A percentile compares a stretch with the other conserved stretches of the same genome.
phyloP scores from a whole-genome alignment of 2,329 filamentous ascomycete genomes.

The Sclerotinia minor region DNA sequence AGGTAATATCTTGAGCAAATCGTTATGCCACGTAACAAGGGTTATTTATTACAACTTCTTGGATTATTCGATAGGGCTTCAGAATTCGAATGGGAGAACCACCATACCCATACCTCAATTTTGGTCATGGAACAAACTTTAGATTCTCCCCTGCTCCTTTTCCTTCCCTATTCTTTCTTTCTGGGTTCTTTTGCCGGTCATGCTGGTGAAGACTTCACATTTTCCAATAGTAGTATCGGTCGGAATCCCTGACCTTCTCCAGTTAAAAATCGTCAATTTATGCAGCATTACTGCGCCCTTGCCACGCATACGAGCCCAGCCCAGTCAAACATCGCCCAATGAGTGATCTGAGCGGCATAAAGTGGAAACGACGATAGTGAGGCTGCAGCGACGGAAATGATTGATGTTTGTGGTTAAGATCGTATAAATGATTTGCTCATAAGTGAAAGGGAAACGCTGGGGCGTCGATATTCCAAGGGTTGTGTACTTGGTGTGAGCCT shows the following conservation, averaged over 20 bases:
- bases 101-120: background rate
- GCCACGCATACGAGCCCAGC: slow-evolving; percentile 22
- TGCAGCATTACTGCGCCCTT: slow-evolving; percentile 17
- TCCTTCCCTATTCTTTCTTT: slow-evolving; percentile 16
- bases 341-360: slow-evolving; percentile 18
- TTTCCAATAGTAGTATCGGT: slow-evolving; percentile 10
- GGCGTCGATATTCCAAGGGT: slow-evolving; percentile 1
- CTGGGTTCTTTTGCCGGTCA: slow-evolving; percentile 15
- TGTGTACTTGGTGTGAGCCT: slow-evolving; percentile 6
- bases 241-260: slow-evolving; percentile 9
- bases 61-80: slow-evolving; percentile 11
- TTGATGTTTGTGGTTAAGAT: slow-evolving; percentile 20
- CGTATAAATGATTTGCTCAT: slow-evolving; percentile 12
- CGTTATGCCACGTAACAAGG: slow-evolving; percentile 14
- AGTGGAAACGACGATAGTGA: slow-evolving; percentile 18
- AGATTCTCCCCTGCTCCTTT: slow-evolving; percentile 4
- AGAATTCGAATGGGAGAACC: background rate
- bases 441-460: slow-evolving; percentile 9
- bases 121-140: slow-evolving; percentile 9
- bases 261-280: slow-evolving; percentile 21
- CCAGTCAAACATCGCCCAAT: slow-evolving; percentile 18
- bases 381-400: slow-evolving; percentile 21
- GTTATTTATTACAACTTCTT: background rate
- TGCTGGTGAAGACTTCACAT: slow-evolving; percentile 3
- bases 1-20: background rate